Conservation (phyloP, 768 basidiomycete species). For the Cystobasidium tubakii region DNA sequence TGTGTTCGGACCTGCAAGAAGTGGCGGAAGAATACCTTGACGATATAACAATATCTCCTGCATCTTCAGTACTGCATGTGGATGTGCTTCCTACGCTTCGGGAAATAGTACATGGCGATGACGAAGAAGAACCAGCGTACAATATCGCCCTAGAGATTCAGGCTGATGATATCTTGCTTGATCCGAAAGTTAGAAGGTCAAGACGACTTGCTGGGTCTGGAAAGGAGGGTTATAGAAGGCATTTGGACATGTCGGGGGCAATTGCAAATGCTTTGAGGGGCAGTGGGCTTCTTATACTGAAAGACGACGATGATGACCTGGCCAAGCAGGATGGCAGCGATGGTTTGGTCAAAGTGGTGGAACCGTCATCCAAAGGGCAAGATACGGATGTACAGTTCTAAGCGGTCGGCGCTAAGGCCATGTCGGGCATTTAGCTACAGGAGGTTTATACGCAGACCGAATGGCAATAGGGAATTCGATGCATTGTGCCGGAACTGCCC, state of each 20-base stretch:
- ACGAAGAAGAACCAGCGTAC: slow-evolving; percentile 49
- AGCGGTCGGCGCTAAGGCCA: too few relatives aligned
- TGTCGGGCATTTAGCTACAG: too few relatives aligned
- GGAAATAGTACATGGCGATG: slow-evolving; percentile 63
- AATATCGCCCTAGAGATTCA: neutral
- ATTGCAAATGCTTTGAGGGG: neutral
- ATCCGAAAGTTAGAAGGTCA: slow-evolving; percentile 18
- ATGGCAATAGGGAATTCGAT: too few relatives aligned
- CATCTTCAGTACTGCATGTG: slow-evolving; percentile 54
- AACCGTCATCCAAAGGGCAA: too few relatives aligned
- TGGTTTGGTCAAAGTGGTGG: too few relatives aligned
- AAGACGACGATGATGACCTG: neutral
- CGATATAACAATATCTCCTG: neutral
- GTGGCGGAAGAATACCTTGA: neutral
- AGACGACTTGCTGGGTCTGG: slow-evolving; percentile 16
- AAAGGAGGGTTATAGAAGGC: slow-evolving; percentile 15
- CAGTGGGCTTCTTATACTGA: neutral
- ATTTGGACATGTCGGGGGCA: slow-evolving; percentile 2
- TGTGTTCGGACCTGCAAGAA: neutral
- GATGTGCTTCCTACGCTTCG: slow-evolving; percentile 69
- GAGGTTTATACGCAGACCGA: too few relatives aligned
- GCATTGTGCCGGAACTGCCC: too few relatives aligned
- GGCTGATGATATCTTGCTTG: slow-evolving; percentile 7
- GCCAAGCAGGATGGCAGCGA: neutral
- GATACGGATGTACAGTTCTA: too few relatives aligned